Evolutionary conservation across 306 rosid genomes (phyloP), one percentile per base, ranked within the genome.

Genomic region (Vicia villosa): DNA sequence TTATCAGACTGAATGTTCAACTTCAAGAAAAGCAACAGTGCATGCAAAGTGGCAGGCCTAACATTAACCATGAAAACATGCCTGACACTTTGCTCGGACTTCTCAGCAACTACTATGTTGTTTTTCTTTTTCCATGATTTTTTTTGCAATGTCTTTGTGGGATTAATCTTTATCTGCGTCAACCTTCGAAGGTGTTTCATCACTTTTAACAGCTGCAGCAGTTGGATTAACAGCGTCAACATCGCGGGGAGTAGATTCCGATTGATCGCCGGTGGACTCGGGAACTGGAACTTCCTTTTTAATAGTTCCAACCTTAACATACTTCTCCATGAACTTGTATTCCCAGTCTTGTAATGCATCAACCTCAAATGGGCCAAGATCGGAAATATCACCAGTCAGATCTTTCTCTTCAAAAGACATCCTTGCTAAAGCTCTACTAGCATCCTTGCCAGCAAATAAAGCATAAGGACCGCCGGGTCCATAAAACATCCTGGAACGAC

Each of bases 391-490:
- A 14, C 95, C 97, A 0, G 89, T 94, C 59, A 91, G 83, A 84
- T 94, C 99, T 77, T 80, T 83, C 5, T 86, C 95, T 74, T 94
- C 99, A 54, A 95, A 95, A 10, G 99, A 95, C 99, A 95, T 95
- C 81, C 91, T 95, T 36, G 99, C 99, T 36, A 95, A 86, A 69
- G 99, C 99, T 71, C 96, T 86, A 78, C 99, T 95, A 6, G 97
- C 97, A 79, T 95, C 99, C 73, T 95, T 95, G 30, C 99, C 99
- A 1, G 99, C 96, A 24, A 95, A 95, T 55, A 95, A 77, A 6
- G 99, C 99, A 66, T 95, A 95, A 6, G 99, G 95, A 13, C 99
- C 99, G n/a, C 96, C 96, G 0, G 97, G 99, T 66, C 99, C 99
- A 78, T 95, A 95, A 74, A 95, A 95, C 92, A 86, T 77, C 86